phyloP scores from a whole-genome alignment of 176 grass and related monocot species.

The Ensete glaucum region DNA sequence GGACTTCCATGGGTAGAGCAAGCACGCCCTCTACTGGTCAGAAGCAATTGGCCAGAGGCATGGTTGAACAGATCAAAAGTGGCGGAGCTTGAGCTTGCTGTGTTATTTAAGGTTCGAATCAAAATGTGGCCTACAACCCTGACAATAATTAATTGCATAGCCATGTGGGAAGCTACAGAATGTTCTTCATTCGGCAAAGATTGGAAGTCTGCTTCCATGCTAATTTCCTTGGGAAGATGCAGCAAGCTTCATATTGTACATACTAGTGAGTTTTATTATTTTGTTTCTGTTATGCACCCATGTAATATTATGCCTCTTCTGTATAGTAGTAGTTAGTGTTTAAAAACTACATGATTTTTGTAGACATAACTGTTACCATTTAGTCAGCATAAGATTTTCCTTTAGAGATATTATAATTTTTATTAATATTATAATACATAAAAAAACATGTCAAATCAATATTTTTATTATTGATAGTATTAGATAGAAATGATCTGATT shows the following conservation, averaged over 20 bases:
- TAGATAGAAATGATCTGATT: too few relatives aligned
- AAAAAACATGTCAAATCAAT: too few relatives aligned
- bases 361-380: too few relatives aligned
- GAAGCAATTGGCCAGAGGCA: background rate
- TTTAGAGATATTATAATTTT: too few relatives aligned
- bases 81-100: too few relatives aligned
- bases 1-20: slow-evolving; percentile 67
- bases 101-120: background rate
- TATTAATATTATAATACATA: too few relatives aligned
- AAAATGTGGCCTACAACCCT: background rate
- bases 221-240: background rate
- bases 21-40: background rate
- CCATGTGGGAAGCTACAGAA: background rate
- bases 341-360: too few relatives aligned
- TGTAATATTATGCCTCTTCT: background rate
- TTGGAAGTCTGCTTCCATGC: background rate
- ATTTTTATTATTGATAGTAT: too few relatives aligned
- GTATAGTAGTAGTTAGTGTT: background rate
- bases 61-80: background rate
- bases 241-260: slow-evolving; percentile 8
- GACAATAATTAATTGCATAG: background rate
- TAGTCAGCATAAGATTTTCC: too few relatives aligned
- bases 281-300: background rate
- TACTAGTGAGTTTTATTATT: background rate
- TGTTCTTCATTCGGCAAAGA: background rate